Conservation (phyloP, 1,284 basidiomycete species). For the Naganishia cerealis region DNA sequence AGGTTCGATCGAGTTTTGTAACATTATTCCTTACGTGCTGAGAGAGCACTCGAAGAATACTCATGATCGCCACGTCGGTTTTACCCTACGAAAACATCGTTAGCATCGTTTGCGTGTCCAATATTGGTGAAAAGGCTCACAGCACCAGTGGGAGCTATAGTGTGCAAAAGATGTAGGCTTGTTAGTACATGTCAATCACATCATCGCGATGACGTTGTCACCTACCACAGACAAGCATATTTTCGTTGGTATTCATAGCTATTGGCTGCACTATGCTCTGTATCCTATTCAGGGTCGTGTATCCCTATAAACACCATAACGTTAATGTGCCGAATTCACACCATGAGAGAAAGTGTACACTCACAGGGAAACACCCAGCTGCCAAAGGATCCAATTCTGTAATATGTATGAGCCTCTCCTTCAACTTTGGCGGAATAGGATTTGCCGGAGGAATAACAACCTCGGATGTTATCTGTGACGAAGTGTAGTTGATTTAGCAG, state of each 20-base stretch:
- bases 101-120: neutral
- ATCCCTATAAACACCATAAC: conserved; percentile 58
- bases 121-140: conserved; percentile 58
- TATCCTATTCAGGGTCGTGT: conserved; percentile 83
- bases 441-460: conserved; percentile 84
- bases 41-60: conserved; percentile 82
- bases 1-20: conserved; percentile 55
- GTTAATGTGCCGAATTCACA: neutral
- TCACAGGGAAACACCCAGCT: conserved; percentile 81
- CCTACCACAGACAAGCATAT: conserved; percentile 90
- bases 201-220: conserved; percentile 25
- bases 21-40: conserved; percentile 62
- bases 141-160: conserved; percentile 85
- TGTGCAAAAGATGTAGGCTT: neutral
- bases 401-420: conserved; percentile 74
- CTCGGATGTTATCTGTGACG: conserved; percentile 56
- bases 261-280: conserved; percentile 94
- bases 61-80: conserved; percentile 97
- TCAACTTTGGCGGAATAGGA: conserved; percentile 69
- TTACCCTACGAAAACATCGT: conserved; percentile 68
- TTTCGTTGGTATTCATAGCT: conserved; percentile 92
- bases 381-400: conserved; percentile 75
- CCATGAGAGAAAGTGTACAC: conserved; percentile 39
- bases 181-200: neutral
- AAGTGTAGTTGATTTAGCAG: conserved; percentile 49